These are phyloP conservation scores for apple (Malus domestica) DNA, from an alignment of 306 rosid genomes.

Conservation along the genomic window DNA sequence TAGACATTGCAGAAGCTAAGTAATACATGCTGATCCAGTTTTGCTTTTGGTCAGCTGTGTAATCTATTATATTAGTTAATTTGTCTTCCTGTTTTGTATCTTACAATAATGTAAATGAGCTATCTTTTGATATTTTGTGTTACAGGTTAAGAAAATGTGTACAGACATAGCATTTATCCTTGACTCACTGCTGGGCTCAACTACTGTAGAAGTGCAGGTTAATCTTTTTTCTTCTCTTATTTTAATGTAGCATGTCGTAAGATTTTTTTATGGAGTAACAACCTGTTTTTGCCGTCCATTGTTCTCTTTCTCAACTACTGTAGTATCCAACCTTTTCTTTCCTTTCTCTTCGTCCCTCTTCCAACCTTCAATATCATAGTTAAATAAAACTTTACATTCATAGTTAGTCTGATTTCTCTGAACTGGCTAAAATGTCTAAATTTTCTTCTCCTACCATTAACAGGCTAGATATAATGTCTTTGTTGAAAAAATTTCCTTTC, in stretches of 20 bases:
- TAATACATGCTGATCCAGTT: neutral
- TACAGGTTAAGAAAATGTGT: slow-evolving; percentile 74
- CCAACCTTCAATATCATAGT: neutral
- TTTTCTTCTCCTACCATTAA: neutral
- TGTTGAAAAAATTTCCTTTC: neutral
- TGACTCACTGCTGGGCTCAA: slow-evolving; percentile 70
- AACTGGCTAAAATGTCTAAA: neutral
- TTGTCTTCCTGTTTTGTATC: slow-evolving; percentile 1
- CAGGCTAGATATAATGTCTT: neutral
- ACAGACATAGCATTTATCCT: slow-evolving; percentile 67
- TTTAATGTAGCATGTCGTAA: neutral
- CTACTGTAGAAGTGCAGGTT: slow-evolving; percentile 79
- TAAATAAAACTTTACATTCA: neutral
- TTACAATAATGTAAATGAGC: neutral
- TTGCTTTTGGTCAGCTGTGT: neutral
- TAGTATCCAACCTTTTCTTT: neutral
- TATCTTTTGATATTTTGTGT: neutral
- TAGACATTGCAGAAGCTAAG: neutral
- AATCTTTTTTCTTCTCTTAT: slow-evolving; percentile 9
- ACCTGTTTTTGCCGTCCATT: neutral
- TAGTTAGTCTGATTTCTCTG: neutral
- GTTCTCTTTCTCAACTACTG: neutral
- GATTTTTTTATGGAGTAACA: neutral
- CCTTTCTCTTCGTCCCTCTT: neutral
- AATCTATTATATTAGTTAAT: neutral